Base-by-base conservation (phyloP, 1,284 basidiomycete genomes). In the Pterulicium gracile region DNA sequence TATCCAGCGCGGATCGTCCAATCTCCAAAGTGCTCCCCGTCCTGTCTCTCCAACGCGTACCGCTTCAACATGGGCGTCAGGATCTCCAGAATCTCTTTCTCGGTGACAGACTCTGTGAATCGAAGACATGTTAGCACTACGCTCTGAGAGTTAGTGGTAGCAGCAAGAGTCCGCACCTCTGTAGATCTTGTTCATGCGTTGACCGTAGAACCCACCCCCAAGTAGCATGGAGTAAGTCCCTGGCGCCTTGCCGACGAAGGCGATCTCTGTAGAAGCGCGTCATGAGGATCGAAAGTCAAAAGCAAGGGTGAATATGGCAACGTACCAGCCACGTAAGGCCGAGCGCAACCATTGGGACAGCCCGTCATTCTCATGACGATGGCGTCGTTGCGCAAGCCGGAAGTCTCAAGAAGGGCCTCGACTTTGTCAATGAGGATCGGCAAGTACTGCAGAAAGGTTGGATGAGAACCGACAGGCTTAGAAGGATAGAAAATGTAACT, bases 281-380 rank as follows among this genome's bases (percentile, higher is more conserved):
- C 47, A 27, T 24, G 23, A 7, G 23, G 23, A 45, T 44, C 22
- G 24, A 20, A 36, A 17, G 22, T 10, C 21, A 21, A 19, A 39
- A 18, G 7, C 22, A 40, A 21, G 18, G 36, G 10, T 7, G 36
- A 39, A 10, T 17, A n/a, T n/a, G n/a, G 36, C 19, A 39, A 63
- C 77, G 13, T 44, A 81, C 83, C 83, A 47, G 87, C 95, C 47
- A 95, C 70, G 68, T 95, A 98, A n/a, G 95, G 94, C 50, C 94
- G 75, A 7, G 91, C 88, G 61, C 92, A 94, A 46, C 90, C 92
- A 60, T 95, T 95, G 10, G 92, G 92, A 61, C 92, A 95, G 35
- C 92, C 91, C 14, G 91, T 94, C 95, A 98, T 98, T 49, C 95
- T 81, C 91, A 98, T 96, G 48, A 96, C 82, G 54, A 98, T 94